Evolutionary conservation across 192 early-diverging fungal species (phyloP).

Genomic region (Backusella tuberculispora): DNA sequence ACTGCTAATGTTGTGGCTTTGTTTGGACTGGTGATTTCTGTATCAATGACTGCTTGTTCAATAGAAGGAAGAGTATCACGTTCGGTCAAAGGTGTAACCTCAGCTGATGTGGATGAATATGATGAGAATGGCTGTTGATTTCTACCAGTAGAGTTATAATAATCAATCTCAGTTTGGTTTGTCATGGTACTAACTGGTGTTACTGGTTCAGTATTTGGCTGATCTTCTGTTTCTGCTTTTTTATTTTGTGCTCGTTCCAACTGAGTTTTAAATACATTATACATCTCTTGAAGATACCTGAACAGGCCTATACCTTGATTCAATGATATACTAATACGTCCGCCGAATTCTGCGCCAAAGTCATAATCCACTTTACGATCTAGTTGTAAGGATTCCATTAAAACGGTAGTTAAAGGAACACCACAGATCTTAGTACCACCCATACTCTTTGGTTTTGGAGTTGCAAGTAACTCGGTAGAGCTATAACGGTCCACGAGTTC

Average conservation of each 20-base stretch:
- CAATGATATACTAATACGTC: slow-evolving; percentile 48
- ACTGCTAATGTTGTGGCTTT: not conserved
- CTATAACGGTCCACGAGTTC: slow-evolving; percentile 11
- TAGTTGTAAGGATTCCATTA: slow-evolving; percentile 42
- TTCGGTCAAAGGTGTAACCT: not conserved
- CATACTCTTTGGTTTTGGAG: slow-evolving; percentile 15
- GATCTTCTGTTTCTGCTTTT: not conserved
- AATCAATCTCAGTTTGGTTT: not conserved
- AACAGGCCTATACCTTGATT: slow-evolving; percentile 45
- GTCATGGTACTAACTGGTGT: not conserved
- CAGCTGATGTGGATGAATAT: not conserved
- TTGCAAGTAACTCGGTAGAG: not conserved
- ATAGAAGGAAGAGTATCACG: not conserved
- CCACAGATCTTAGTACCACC: slow-evolving; percentile 42
- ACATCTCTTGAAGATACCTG: slow-evolving; percentile 49
- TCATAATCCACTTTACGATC: slow-evolving; percentile 32
- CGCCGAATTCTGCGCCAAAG: slow-evolving; percentile 46
- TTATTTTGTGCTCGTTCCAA: slow-evolving; percentile 28
- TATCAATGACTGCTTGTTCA: not conserved
- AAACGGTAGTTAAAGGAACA: slow-evolving; percentile 44
- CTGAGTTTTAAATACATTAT: slow-evolving; percentile 42
- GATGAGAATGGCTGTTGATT: not conserved
- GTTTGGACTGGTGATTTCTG: not conserved
- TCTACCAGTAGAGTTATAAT: not conserved
- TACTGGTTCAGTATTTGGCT: not conserved